Evolutionary conservation across 148 eudicot species (phyloP).

Genomic region (Dianthus caryophyllus): DNA sequence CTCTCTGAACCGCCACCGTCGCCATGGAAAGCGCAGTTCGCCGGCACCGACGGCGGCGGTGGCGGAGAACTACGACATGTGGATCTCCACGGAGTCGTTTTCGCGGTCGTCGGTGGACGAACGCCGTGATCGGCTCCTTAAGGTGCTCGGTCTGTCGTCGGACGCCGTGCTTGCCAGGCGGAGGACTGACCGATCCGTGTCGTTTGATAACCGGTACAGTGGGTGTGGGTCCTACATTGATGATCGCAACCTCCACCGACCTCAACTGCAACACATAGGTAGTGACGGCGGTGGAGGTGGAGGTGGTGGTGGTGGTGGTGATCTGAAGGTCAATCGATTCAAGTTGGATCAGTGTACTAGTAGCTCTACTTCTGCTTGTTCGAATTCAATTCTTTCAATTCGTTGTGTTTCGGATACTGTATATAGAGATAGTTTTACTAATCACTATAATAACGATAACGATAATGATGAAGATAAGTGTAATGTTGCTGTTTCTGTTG

Average conservation of each 20-base stretch:
- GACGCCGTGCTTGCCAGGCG: slow-evolving; percentile 47
- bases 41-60: slow-evolving; percentile 36
- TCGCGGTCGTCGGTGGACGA: slow-evolving; percentile 68
- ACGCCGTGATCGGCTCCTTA: slow-evolving; percentile 64
- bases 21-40: slow-evolving; percentile 10
- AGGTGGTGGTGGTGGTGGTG: slow-evolving; percentile 11
- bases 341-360: slow-evolving; percentile 35
- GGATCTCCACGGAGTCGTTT: slow-evolving; percentile 68
- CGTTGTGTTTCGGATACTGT: slow-evolving; percentile 52
- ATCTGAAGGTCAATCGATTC: slow-evolving; percentile 29
- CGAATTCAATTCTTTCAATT: slow-evolving; percentile 33
- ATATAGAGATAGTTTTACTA: slow-evolving; percentile 35
- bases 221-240: slow-evolving; percentile 10
- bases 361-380: slow-evolving; percentile 4
- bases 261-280: not conserved
- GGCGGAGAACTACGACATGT: slow-evolving; percentile 55
- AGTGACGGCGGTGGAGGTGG: not conserved
- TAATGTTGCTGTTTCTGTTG: slow-evolving; percentile 25
- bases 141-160: slow-evolving; percentile 47
- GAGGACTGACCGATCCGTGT: slow-evolving; percentile 32
- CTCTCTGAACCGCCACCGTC: slow-evolving; percentile 20
- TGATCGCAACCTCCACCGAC: not conserved
- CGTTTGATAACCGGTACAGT: slow-evolving; percentile 27
- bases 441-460: slow-evolving; percentile 15
- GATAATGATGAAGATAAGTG: slow-evolving; percentile 10